Conservation (phyloP, 192 early-diverging fungal genomes). For the Coemansia sp. region DNA sequence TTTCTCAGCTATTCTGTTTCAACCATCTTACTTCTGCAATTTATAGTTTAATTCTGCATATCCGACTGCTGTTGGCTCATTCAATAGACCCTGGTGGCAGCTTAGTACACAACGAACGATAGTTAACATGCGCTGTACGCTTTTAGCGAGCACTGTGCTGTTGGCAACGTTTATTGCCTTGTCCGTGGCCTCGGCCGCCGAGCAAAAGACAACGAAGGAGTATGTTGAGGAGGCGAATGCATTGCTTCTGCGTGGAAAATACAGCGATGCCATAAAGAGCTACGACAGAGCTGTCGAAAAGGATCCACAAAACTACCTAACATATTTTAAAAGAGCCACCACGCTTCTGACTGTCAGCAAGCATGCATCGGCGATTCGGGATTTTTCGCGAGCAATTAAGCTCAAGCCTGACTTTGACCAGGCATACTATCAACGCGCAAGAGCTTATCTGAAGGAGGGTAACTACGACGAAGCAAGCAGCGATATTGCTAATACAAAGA, state of each 20-base stretch:
- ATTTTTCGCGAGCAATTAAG: conserved; percentile 78
- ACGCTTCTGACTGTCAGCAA: conserved; percentile 77
- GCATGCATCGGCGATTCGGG: conserved; percentile 69
- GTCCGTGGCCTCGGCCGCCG: conserved; percentile 22
- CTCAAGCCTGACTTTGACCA: conserved; percentile 80
- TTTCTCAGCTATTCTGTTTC: background rate
- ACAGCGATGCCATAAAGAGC: conserved; percentile 34
- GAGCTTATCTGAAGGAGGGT: conserved; percentile 68
- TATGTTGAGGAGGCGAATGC: conserved; percentile 50
- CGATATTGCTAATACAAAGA: conserved; percentile 3
- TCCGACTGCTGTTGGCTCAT: background rate
- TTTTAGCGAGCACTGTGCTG: conserved; percentile 37
- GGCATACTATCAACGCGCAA: conserved; percentile 74
- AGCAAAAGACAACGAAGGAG: conserved; percentile 44
- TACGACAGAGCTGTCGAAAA: conserved; percentile 58
- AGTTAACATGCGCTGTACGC: conserved; percentile 29
- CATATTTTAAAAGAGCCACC: conserved; percentile 86
- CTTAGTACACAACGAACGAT: background rate
- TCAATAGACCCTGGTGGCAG: background rate
- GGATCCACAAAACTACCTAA: conserved; percentile 82
- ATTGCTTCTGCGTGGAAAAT: conserved; percentile 41
- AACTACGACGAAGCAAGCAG: conserved; percentile 46
- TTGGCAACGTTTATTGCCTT: conserved; percentile 28
- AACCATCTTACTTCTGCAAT: background rate
- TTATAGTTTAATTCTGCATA: conserved; percentile 6